Base-by-base conservation (phyloP, 2,329 filamentous ascomycete species). In the Cercospora sesami region DNA sequence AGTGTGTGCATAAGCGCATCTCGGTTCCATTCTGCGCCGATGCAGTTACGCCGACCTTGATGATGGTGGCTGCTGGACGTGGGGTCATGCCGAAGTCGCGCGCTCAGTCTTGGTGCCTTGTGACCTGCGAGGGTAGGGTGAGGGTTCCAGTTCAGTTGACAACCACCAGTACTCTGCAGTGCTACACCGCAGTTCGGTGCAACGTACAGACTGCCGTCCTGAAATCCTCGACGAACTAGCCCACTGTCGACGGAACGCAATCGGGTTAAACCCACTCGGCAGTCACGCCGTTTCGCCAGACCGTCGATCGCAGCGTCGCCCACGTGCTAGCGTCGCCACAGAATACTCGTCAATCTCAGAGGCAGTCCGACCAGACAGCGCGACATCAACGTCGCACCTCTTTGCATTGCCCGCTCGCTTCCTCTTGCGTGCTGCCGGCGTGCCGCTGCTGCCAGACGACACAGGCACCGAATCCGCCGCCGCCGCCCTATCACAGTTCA, bases 1-100 rank as follows among this genome's bases (percentile, higher is more conserved):
- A 51, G 45, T 59, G 65, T 64, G 63, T 39, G 16, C 31, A 63
- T 26, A 12, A 23, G 31, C 36, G 14, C 33, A 42, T 45, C 33
- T 39, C 23, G 26, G 59, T 42, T 14, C 5, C 16, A 26, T 62
- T 26, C 60, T 62, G 60, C 39, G 60, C 60, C 31, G 31, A 60
- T 58, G 53, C 26, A 58, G 26, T 31, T 31, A 28, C 53, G 53
- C 26, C 12, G 26, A 23, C 21, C 45, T 51, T 26, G 21, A 48
- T 21, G 18, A 58, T 26, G 9, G 23, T 58, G 53, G 26, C 26
- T 30, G n/a, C 53, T 30, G 7, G 48, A 53, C 48, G 48, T 28
- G 48, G 26, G 30, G 28, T 58, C 53, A 9, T 31, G 53, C 53
- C 53, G 53, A 57, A 53, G 26, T 58, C 26, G 53, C 28, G 53